Evolutionary conservation across 306 rosid genomes (phyloP).

Genomic region (Ziziphus jujuba): DNA sequence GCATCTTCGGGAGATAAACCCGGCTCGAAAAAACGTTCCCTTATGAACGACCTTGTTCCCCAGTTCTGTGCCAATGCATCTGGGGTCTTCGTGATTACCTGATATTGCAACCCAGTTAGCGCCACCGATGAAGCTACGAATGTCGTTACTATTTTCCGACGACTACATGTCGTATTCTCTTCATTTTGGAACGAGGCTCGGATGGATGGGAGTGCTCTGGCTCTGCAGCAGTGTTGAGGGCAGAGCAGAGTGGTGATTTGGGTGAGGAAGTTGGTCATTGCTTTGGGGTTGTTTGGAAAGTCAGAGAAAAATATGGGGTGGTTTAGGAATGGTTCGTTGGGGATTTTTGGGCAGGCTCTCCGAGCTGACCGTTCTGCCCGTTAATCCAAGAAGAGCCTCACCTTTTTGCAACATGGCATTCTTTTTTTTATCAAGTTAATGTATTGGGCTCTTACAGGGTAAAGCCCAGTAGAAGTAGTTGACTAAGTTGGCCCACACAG

Average conservation of each 20-base stretch:
- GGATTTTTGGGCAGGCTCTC: slow-evolving; percentile 30
- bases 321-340: slow-evolving; percentile 3
- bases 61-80: slow-evolving; percentile 65
- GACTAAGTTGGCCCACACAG: slow-evolving; percentile 25
- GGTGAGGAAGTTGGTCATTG: slow-evolving; percentile 69
- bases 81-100: slow-evolving; percentile 20
- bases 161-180: slow-evolving; percentile 28
- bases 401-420: too few relatives aligned
- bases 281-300: slow-evolving; percentile 24
- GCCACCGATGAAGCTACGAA: slow-evolving; percentile 48
- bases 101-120: slow-evolving; percentile 10
- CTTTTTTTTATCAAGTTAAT: too few relatives aligned
- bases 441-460: too few relatives aligned
- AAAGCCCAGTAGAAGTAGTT: slow-evolving; percentile 43
- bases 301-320: background rate
- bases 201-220: slow-evolving; percentile 8
- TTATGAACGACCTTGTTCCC: slow-evolving; percentile 74
- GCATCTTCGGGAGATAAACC: slow-evolving; percentile 84
- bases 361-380: slow-evolving; percentile 39
- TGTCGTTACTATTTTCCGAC: slow-evolving; percentile 55
- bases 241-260: slow-evolving; percentile 51
- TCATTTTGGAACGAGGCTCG: slow-evolving; percentile 19
- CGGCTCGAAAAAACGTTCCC: slow-evolving; percentile 67
- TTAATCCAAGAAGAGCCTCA: slow-evolving; percentile 23
- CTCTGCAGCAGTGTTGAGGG: slow-evolving; percentile 6